Evolutionary conservation across 2,329 filamentous ascomycete genomes (phyloP).

Genomic region (Apiospora koreana): DNA sequence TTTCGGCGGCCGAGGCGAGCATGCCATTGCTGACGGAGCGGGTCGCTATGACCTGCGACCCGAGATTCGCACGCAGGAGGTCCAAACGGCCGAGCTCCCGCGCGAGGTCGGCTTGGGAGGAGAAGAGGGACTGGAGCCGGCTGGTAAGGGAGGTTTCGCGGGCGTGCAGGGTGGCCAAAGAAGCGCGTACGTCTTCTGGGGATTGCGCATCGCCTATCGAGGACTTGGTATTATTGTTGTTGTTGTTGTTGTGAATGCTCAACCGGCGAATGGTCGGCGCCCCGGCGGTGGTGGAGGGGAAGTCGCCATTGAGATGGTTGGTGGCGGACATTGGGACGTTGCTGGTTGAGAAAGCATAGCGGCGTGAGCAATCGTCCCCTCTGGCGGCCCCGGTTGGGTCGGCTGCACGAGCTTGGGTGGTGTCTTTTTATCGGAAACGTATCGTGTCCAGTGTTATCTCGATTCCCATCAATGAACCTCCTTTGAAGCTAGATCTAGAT

Average conservation of each 20-base stretch:
- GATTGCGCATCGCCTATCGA: conserved; percentile 70
- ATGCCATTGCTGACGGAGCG: conserved; percentile 86
- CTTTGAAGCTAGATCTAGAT: conserved; percentile 2
- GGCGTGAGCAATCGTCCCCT: conserved; percentile 18
- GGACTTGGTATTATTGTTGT: conserved; percentile 20
- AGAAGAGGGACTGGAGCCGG: conserved; percentile 74
- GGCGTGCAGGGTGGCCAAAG: conserved; percentile 72
- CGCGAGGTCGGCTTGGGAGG: conserved; percentile 82
- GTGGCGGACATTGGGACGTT: conserved; percentile 37
- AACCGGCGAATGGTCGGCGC: conserved; percentile 23
- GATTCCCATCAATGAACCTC: neutral
- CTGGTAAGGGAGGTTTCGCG: conserved; percentile 75
- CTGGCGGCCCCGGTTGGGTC: neutral
- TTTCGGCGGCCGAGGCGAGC: conserved; percentile 83
- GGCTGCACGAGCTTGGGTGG: neutral
- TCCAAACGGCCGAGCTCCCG: conserved; percentile 87
- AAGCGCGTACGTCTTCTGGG: conserved; percentile 76
- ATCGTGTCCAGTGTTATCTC: neutral
- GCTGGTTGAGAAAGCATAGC: conserved; percentile 33
- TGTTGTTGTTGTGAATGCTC: conserved; percentile 17
- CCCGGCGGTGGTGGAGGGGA: conserved; percentile 13
- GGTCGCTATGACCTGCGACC: conserved; percentile 81
- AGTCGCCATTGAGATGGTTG: conserved; percentile 35
- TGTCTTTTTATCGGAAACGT: neutral
- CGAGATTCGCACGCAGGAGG: conserved; percentile 83